Base-by-base conservation (phyloP, 73 alveolate genomes). In the Paraurostyla sp. region DNA sequence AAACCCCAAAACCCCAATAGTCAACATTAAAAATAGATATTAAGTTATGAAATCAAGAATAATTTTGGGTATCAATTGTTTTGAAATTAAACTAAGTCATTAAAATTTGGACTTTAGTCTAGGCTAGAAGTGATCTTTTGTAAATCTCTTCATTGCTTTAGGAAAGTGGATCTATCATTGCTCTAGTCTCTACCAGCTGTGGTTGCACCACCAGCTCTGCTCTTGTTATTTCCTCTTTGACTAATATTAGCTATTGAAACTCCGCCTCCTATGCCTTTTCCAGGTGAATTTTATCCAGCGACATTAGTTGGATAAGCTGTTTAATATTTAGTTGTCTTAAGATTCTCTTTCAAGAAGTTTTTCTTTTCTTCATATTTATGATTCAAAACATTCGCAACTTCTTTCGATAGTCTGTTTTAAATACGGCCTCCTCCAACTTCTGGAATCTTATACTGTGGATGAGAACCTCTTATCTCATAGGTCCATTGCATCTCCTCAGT, bases 401-500 rank as follows among this genome's bases (percentile, higher is more conserved):
- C 93, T 20, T 63, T 94, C 11, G 91, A 76, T 32, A 92, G 94
- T 50, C 59, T 89, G 86, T 94, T 94, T 71, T 94, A 54, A 41
- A 94, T 73, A 71, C 95, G 69, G 35, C 98, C 97, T 56, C 96
- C 97, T 49, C 94, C 90, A 56, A 90, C 96, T 80, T 95, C 98
- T 25, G 99, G 99, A 32, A 99, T 99, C 94, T 98, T 97, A 91
- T 98, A 98, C 57, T 97, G 98, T 6, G 99, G 98, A 75, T 97
- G 98, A n/a, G 99, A 86, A 20, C 99, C 99, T 87, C 98, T 95
- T 69, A 98, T 96, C 89, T 94, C 96, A 76, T 97, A 98, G 68
- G 95, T 92, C 99, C 99, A 98, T 86, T 93, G 93, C 97, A 98
- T 98, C 68, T 98, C 99, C 88, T 98, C 99, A 22, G 99, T 98